Conservation (phyloP, 345 rosid genomes). For the Gossypium sturtianum region DNA sequence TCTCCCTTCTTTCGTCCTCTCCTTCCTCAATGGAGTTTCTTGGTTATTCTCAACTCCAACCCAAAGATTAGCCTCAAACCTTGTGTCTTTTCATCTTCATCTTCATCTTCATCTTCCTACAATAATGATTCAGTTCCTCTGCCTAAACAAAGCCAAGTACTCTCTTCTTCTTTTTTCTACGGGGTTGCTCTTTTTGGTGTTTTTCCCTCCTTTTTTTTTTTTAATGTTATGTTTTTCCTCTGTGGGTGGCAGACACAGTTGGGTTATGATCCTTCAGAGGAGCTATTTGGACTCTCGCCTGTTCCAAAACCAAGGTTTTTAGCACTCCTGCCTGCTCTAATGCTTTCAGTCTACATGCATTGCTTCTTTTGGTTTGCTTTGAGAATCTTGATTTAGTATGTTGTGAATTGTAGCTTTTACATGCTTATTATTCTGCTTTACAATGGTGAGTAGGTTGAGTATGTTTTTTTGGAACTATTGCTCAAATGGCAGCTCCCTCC, state of each 20-base stretch:
- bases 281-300: conserved; percentile 55
- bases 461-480: not conserved
- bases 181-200: too few relatives aligned
- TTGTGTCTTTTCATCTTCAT: conserved; percentile 35
- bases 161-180: not conserved
- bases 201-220: not conserved
- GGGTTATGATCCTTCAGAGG: conserved; percentile 85
- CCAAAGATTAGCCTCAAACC: conserved; percentile 27
- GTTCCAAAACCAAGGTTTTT: conserved; percentile 54
- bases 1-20: conserved; percentile 24
- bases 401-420: not conserved
- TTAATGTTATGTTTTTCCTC: not conserved
- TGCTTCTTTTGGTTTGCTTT: not conserved
- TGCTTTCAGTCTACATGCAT: not conserved
- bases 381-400: not conserved
- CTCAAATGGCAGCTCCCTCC: too few relatives aligned
- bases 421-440: not conserved
- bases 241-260: conserved; percentile 26
- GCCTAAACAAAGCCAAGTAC: conserved; percentile 42
- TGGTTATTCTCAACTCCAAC: conserved; percentile 18
- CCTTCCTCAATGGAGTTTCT: conserved; percentile 31
- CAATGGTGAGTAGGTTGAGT: not conserved
- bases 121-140: conserved; percentile 32
- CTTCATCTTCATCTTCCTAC: conserved; percentile 29
- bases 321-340: not conserved